Percentiles rank a stretch among this genome's conserved stretches.
Evolutionary conservation across 192 early-diverging fungal species (phyloP).

Genomic region (Backusella circina): DNA sequence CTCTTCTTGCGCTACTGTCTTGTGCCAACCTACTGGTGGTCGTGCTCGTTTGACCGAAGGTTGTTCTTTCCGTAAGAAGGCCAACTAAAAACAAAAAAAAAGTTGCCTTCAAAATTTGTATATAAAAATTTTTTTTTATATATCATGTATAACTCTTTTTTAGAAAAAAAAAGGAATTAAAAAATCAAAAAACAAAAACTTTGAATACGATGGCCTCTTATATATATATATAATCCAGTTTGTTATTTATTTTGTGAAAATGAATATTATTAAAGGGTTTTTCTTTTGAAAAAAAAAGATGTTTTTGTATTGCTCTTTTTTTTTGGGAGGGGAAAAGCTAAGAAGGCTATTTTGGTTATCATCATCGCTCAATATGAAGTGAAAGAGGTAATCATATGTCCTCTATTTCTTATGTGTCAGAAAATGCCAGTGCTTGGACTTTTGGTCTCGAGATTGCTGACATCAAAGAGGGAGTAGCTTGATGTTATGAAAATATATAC

Average conservation of each 20-base stretch:
- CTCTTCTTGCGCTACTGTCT: slow-evolving; percentile 92
- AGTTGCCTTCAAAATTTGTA: not conserved
- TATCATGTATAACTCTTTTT: not conserved
- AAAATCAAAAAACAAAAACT: not conserved
- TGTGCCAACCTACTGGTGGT: slow-evolving; percentile 99
- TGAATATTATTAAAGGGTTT: not conserved
- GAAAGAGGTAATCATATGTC: no score
- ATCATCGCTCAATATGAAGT: no score
- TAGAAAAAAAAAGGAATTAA: not conserved
- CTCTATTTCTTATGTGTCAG: no score
- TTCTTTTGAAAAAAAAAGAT: not conserved
- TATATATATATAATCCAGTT: not conserved
- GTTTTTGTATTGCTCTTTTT: not conserved
- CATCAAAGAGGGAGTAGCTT: no score
- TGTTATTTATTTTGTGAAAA: not conserved
- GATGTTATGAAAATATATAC: no score
- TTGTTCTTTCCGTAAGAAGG: slow-evolving; percentile 40
- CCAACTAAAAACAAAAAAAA: slow-evolving; percentile 10
- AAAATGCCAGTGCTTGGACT: no score
- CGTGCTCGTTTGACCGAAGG: slow-evolving; percentile 95
- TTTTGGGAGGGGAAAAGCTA: no score
- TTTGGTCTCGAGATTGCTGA: no score
- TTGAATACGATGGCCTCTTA: not conserved
- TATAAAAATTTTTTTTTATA: not conserved
- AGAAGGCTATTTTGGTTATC: no score